Evolutionary conservation across 768 basidiomycete genomes (phyloP).

Genomic region (Phanerochaete carnosa): DNA sequence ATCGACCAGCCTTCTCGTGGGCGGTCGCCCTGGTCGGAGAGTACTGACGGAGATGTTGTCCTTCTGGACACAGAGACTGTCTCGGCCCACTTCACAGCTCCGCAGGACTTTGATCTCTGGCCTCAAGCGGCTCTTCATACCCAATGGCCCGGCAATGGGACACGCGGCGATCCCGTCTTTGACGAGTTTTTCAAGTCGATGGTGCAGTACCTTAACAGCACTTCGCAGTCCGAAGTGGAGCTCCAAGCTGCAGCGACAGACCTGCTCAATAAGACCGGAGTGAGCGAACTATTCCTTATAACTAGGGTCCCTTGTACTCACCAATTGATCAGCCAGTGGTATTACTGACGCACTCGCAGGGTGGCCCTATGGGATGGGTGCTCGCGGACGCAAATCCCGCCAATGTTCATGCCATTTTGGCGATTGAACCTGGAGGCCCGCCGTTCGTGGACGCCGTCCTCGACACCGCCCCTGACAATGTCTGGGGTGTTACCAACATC

Average conservation of each 20-base stretch:
- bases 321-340: slow-evolving; percentile 34
- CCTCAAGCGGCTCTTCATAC: slow-evolving; percentile 44
- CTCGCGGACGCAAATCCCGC: slow-evolving; percentile 44
- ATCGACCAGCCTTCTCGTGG: slow-evolving; percentile 3
- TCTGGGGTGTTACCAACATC: slow-evolving; percentile 47
- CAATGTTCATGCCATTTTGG: slow-evolving; percentile 44
- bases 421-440: slow-evolving; percentile 49
- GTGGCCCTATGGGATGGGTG: slow-evolving; percentile 47
- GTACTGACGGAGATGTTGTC: not conserved
- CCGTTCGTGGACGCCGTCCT: slow-evolving; percentile 36
- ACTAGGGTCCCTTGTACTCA: too few species aligned
- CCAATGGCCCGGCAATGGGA: slow-evolving; percentile 54
- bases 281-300: slow-evolving; percentile 20
- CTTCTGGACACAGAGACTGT: not conserved
- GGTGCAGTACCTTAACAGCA: slow-evolving; percentile 36
- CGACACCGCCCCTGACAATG: slow-evolving; percentile 32
- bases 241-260: slow-evolving; percentile 38
- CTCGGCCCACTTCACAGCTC: not conserved
- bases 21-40: not conserved
- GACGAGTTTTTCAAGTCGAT: slow-evolving; percentile 43
- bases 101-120: slow-evolving; percentile 40
- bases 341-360: slow-evolving; percentile 50
- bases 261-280: slow-evolving; percentile 46
- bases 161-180: slow-evolving; percentile 40
- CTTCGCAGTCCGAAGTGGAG: slow-evolving; percentile 34